A percentile compares a stretch with the other conserved stretches of the same genome.
These are phyloP conservation scores for Xylaria polymorpha DNA, from an alignment of 2,329 filamentous ascomycete species.

Conservation along the genomic window DNA sequence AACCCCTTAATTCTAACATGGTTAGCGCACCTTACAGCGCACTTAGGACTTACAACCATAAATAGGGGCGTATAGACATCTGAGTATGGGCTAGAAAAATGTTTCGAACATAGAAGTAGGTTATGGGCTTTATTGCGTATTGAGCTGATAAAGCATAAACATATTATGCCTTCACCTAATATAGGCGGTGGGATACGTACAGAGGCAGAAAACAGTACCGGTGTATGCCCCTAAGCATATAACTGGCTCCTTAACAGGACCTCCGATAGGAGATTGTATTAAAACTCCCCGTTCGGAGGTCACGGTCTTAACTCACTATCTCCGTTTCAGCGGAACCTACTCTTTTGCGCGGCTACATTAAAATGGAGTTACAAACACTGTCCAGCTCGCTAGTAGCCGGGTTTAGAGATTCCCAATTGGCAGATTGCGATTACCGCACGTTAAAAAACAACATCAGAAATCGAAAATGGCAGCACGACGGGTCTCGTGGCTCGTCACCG, in stretches of 20 bases:
- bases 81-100: too few relatives aligned
- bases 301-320: constrained; percentile 29
- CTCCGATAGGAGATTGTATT: not conserved
- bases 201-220: not conserved
- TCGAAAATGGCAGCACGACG: constrained; percentile 11
- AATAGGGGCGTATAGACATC: too few relatives aligned
- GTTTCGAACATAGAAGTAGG: too few relatives aligned
- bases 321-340: constrained; percentile 7
- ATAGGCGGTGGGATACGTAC: not conserved
- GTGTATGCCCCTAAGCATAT: too few relatives aligned
- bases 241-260: not conserved
- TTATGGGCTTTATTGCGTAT: not conserved
- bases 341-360: not conserved
- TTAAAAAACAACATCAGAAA: too few relatives aligned
- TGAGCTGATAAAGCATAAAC: not conserved
- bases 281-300: not conserved
- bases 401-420: not conserved
- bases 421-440: not conserved
- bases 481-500: constrained; percentile 27
- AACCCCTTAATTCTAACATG: too few relatives aligned
- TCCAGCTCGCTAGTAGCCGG: not conserved
- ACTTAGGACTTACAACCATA: too few relatives aligned
- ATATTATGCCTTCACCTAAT: not conserved
- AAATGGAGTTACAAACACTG: not conserved
- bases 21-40: too few relatives aligned